Percentiles rank a stretch among this genome's conserved stretches.
Evolutionary conservation across 352 stramenopile genomes (phyloP).

Genomic region (Globisporangium nagaii): DNA sequence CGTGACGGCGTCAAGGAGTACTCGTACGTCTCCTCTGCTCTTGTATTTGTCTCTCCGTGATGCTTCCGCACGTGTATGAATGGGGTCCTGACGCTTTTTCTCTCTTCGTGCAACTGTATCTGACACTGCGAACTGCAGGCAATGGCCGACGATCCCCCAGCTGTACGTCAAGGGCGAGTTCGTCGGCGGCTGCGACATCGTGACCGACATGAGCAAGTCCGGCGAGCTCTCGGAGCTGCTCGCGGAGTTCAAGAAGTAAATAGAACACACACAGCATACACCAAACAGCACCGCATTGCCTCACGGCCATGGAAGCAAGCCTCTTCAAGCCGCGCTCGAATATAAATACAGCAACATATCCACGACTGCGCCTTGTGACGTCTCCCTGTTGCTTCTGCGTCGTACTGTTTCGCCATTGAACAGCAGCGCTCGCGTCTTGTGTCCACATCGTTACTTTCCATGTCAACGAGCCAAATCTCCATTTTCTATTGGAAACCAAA

Average conservation of each 20-base stretch:
- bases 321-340: not conserved
- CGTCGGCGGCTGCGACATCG: constrained; percentile 98
- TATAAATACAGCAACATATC: not conserved
- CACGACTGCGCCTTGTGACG: no score
- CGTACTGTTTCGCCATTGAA: not conserved
- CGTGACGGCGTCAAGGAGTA: constrained; percentile 98
- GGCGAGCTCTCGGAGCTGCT: constrained; percentile 90
- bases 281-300: not conserved
- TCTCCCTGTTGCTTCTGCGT: not conserved
- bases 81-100: not conserved
- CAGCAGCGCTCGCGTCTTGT: no score
- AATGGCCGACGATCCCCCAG: constrained; percentile 97
- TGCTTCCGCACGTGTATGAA: not conserved
- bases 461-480: no score
- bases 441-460: no score
- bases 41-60: not conserved
- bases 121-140: constrained; percentile 28
- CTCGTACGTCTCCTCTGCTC: constrained; percentile 64
- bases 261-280: constrained; percentile 1
- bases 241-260: constrained; percentile 70
- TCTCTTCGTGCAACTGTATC: not conserved
- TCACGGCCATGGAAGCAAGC: no score
- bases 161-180: constrained; percentile 99
- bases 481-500: no score
- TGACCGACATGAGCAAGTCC: constrained; percentile 93